Evolutionary conservation across 2,329 filamentous ascomycete genomes (phyloP).

Genomic region (Elsinoe perseae): DNA sequence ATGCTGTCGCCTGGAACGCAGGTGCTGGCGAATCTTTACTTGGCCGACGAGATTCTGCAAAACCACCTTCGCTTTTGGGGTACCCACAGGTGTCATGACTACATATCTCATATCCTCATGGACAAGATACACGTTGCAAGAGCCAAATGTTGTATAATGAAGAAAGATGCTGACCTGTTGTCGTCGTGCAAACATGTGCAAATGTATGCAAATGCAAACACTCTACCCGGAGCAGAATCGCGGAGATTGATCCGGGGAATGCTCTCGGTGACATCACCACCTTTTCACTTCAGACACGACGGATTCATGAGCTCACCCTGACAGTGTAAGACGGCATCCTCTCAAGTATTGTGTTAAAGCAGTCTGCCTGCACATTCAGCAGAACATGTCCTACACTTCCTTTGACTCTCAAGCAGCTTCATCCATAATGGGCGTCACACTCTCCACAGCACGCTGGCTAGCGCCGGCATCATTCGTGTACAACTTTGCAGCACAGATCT

Average conservation of each 20-base stretch:
- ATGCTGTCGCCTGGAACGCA: too few relatives aligned
- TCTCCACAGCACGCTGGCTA: slow-evolving; percentile 47
- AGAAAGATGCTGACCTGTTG: too few relatives aligned
- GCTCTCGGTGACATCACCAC: slow-evolving; percentile 12
- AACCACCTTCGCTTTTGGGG: too few relatives aligned
- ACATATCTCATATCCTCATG: too few relatives aligned
- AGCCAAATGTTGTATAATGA: too few relatives aligned
- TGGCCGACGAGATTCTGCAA: too few relatives aligned
- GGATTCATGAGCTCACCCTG: slow-evolving; percentile 11
- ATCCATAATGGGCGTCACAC: slow-evolving; percentile 44
- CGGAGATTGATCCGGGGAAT: not conserved
- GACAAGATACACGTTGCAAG: too few relatives aligned
- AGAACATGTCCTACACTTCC: not conserved
- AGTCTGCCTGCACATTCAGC: not conserved
- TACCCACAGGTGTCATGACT: too few relatives aligned
- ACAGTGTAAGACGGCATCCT: slow-evolving; percentile 3
- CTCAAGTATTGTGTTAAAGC: not conserved
- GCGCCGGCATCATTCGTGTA: slow-evolving; percentile 49
- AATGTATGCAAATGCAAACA: slow-evolving; percentile 1
- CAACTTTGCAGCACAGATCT: slow-evolving; percentile 53
- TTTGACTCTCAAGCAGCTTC: not conserved
- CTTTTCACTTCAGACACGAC: not conserved
- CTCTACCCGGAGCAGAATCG: not conserved
- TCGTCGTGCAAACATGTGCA: too few relatives aligned
- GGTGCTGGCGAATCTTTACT: too few relatives aligned